Evolutionary conservation across 257 asterid genomes (phyloP), one percentile per base, ranked within the genome.

Genomic region (Nicotiana tomentosiformis): DNA sequence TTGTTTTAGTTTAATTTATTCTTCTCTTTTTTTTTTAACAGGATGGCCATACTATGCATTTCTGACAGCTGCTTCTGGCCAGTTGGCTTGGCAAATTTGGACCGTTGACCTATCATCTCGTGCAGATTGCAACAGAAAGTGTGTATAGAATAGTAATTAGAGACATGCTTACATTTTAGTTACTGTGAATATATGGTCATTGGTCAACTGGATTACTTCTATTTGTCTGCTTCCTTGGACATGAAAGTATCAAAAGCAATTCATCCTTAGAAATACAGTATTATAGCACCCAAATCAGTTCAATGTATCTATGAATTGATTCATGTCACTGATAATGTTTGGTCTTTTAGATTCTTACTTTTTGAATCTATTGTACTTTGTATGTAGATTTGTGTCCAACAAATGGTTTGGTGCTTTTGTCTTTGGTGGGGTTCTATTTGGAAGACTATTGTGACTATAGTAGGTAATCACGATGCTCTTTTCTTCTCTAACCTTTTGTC

Each of bases 321-420:
- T 74, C 79, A 74, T 49, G 6, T 66, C 9, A 65, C 53, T 67
- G 65, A 68, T 51, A 23, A 49, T 30, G 1, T 66, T 49, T 81
- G 32, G 77, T 23, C 60, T 16, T 81, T 5, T 33, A 10, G 29
- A 49, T 35, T 49, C 61, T 51, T 32, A 62, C 30, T 51, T 6
- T 64, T 49, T 23, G 39, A 29, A 33, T 12, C 32, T 67, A 26
- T 68, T 32, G 29, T 62, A 5, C 61, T 81, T 53, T 80, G 23
- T 68, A 23, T 78, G 53, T 84, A 95, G 98, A 80, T 95, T 95
- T 88, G 91, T 90, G 69, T 93, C 99, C 91, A 95, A 93, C 78
- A 92, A 91, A 89, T 92, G 95, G 96, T 95, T 93, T 88, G 99
- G 99, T 17, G 97, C 93, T 17, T 86, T 92, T 76, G 84, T 95